Evolutionary conservation across 1,284 basidiomycete genomes (phyloP).

Genomic region (Schizophyllum amplum): DNA sequence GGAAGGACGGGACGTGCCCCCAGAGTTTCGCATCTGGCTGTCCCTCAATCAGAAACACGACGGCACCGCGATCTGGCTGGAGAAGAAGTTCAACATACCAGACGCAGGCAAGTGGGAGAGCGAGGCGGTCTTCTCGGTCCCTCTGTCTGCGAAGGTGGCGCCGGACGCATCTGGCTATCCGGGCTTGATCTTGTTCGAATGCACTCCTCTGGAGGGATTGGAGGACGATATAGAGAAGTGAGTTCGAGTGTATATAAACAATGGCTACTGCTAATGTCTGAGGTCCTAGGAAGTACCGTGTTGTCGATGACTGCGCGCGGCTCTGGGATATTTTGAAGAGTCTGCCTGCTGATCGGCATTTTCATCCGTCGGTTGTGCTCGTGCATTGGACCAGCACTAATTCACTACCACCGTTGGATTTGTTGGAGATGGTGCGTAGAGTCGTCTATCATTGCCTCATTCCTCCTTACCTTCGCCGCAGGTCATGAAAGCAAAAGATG

Average conservation of each 20-base stretch:
- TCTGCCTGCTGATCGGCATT: conserved; percentile 45
- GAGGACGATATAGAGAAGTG: conserved; percentile 61
- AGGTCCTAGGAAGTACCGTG: conserved; percentile 51
- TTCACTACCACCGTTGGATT: conserved; percentile 29
- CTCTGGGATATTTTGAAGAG: conserved; percentile 51
- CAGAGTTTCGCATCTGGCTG: conserved; percentile 39
- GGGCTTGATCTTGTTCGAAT: conserved; percentile 65
- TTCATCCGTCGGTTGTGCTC: conserved; percentile 48
- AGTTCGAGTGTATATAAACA: conserved; percentile 11
- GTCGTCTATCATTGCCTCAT: no score
- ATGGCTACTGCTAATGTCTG: conserved; percentile 4
- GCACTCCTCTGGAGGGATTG: conserved; percentile 52
- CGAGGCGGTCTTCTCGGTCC: conserved; percentile 53
- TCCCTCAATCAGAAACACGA: conserved; percentile 64
- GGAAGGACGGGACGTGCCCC: conserved; percentile 13
- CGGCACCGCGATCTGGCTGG: conserved; percentile 68
- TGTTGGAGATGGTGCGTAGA: conserved; percentile 35
- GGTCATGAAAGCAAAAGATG: conserved; percentile 22
- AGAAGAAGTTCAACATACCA: conserved; percentile 63
- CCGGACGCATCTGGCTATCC: conserved; percentile 33
- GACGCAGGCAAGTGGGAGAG: conserved; percentile 51
- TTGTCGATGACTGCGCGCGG: conserved; percentile 63
- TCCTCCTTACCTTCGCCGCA: conserved; percentile 16
- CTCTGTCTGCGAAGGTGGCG: conserved; percentile 19
- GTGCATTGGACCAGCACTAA: conserved; percentile 48